Evolutionary conservation across 768 basidiomycete genomes (phyloP).

Genomic region (Tulasnella sp.): DNA sequence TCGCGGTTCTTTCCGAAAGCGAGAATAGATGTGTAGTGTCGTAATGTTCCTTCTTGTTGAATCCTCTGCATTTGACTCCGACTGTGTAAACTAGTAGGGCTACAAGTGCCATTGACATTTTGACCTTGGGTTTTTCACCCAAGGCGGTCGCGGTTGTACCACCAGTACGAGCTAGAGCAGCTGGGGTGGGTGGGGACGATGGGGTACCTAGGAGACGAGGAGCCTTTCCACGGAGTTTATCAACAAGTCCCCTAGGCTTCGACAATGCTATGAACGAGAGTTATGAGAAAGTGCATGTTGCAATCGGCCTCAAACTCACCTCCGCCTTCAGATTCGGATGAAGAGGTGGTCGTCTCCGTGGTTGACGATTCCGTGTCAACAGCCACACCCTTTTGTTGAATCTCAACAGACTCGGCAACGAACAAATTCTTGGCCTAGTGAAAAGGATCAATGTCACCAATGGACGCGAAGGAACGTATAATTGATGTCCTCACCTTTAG

Average conservation of each 20-base stretch:
- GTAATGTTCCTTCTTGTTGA: conserved; percentile 77
- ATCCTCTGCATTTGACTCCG: conserved; percentile 85
- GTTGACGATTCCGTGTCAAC: conserved; percentile 35
- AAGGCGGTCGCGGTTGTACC: neutral
- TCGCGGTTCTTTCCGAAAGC: conserved; percentile 70
- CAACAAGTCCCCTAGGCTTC: neutral
- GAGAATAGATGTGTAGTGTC: conserved; percentile 85
- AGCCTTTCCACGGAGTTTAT: neutral
- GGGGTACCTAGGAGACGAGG: neutral
- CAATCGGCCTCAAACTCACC: conserved; percentile 3
- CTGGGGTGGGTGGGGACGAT: neutral
- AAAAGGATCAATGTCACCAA: neutral
- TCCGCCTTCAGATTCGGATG: conserved; percentile 26
- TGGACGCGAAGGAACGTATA: neutral
- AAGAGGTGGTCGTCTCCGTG: conserved; percentile 27
- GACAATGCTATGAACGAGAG: neutral
- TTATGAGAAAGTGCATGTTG: neutral
- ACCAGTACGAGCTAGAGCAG: neutral
- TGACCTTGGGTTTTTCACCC: conserved; percentile 32
- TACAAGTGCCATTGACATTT: conserved; percentile 64
- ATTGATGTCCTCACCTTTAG: conserved; percentile 49
- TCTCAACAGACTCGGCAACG: conserved; percentile 31
- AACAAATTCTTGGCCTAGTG: conserved; percentile 65
- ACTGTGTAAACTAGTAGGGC: conserved; percentile 83
- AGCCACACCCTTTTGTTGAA: conserved; percentile 25